Evolutionary conservation across 306 rosid genomes (phyloP).

Genomic region (Vigna trinervia): DNA sequence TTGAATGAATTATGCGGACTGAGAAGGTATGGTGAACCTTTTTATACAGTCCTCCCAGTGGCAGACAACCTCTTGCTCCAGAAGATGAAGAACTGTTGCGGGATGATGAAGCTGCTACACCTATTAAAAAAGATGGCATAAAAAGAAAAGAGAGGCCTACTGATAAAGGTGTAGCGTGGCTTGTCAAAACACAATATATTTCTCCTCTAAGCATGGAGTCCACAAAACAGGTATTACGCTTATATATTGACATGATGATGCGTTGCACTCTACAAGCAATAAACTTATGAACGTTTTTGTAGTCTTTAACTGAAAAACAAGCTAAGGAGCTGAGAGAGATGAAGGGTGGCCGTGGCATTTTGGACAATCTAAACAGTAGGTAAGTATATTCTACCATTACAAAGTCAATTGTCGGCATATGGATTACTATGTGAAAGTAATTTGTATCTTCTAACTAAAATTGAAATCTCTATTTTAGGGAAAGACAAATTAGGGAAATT

Average conservation of each 20-base stretch:
- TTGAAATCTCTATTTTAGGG: slow-evolving; percentile 61
- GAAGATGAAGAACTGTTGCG: slow-evolving; percentile 95
- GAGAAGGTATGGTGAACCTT: slow-evolving; percentile 45
- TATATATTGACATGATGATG: slow-evolving; percentile 21
- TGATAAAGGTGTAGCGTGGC: slow-evolving; percentile 99
- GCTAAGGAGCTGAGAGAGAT: slow-evolving; percentile 92
- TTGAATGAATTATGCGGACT: slow-evolving; percentile 36
- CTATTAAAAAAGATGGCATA: slow-evolving; percentile 86
- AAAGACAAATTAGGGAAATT: slow-evolving; percentile 91
- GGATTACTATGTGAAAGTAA: slow-evolving; percentile 15
- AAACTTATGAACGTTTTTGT: slow-evolving; percentile 39
- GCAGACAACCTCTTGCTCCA: slow-evolving; percentile 70
- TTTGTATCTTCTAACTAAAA: slow-evolving; percentile 23
- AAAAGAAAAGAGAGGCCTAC: slow-evolving; percentile 94
- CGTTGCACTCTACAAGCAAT: slow-evolving; percentile 36
- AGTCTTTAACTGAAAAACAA: slow-evolving; percentile 98
- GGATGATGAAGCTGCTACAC: slow-evolving; percentile 82
- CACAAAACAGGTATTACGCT: slow-evolving; percentile 74
- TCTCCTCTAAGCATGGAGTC: slow-evolving; percentile 97
- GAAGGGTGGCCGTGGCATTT: slow-evolving; percentile 76
- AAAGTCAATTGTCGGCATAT: not conserved
- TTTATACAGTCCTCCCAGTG: slow-evolving; percentile 78
- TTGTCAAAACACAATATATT: slow-evolving; percentile 96
- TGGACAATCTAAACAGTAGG: slow-evolving; percentile 84
- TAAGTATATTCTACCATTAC: slow-evolving; percentile 42